phyloP scores from a whole-genome alignment of 768 basidiomycete genomes.

The Paxillus involutus region DNA sequence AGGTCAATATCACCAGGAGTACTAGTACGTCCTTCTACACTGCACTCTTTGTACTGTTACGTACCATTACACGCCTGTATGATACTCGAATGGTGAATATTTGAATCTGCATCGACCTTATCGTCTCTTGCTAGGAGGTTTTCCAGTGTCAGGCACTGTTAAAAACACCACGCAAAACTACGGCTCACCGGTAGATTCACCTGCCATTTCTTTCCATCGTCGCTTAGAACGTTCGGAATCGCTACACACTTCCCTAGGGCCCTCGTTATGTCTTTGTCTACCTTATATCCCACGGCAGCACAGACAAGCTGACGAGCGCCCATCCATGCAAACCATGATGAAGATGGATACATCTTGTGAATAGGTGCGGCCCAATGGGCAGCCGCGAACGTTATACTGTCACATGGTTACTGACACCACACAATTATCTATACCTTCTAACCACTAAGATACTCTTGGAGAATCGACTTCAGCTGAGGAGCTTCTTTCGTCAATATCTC shows the following conservation, averaged over 20 bases:
- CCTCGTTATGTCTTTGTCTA: conserved; percentile 10
- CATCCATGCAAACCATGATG: conserved; percentile 10
- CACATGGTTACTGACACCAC: too few species aligned
- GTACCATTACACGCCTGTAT: neutral
- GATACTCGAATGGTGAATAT: too few species aligned
- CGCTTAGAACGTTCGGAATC: conserved; percentile 27
- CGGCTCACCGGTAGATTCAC: too few species aligned
- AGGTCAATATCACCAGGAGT: neutral
- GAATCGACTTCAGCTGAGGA: conserved; percentile 13
- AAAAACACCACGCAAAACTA: neutral
- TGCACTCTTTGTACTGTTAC: neutral
- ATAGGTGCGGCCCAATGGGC: too few species aligned
- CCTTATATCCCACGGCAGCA: conserved; percentile 21
- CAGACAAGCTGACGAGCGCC: conserved; percentile 29
- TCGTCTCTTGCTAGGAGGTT: neutral
- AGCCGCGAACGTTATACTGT: too few species aligned
- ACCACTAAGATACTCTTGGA: conserved; percentile 7
- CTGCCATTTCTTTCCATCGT: conserved; percentile 21
- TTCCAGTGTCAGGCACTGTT: neutral
- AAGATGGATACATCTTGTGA: neutral
- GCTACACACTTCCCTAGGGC: conserved; percentile 14
- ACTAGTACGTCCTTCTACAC: neutral
- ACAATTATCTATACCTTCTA: too few species aligned
- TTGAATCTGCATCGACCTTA: too few species aligned
- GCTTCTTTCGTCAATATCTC: conserved; percentile 15